A percentile compares a stretch with the other conserved stretches of the same genome.
Evolutionary conservation across 208 protist genomes (phyloP).

Genomic region (Crithidia sp.): DNA sequence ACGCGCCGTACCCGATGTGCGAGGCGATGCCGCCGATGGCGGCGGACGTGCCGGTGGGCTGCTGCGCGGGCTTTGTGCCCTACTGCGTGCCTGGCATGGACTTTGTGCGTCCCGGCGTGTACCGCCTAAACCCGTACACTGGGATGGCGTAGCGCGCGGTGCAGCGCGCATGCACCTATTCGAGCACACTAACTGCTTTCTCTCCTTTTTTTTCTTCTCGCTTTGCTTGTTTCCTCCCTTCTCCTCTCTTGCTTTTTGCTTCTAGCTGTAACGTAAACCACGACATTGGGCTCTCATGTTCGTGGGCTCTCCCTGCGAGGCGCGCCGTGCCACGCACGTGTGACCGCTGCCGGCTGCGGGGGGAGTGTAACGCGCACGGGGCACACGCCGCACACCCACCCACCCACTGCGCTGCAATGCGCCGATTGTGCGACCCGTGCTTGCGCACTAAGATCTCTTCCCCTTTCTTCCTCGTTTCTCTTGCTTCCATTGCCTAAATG

Average conservation of each 20-base stretch:
- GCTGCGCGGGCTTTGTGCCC: not conserved
- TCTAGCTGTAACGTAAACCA: not conserved
- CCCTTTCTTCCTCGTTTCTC: slow-evolving; percentile 7
- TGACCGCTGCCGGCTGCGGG: not conserved
- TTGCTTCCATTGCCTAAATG: not conserved
- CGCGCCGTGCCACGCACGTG: not conserved
- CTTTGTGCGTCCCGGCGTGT: slow-evolving; percentile 29
- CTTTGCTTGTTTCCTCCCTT: not conserved
- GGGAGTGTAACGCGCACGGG: not conserved
- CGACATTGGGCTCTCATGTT: slow-evolving; percentile 3
- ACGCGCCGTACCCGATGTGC: not conserved
- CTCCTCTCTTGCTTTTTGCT: not conserved
- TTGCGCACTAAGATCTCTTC: slow-evolving; percentile 1
- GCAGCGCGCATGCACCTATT: too few species aligned
- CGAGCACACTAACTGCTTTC: too few species aligned
- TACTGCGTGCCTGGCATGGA: slow-evolving; percentile 20
- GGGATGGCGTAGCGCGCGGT: too few species aligned
- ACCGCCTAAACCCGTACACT: slow-evolving; percentile 47
- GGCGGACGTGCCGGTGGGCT: not conserved
- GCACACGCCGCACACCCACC: not conserved
- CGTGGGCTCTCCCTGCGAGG: not conserved
- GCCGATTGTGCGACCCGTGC: not conserved
- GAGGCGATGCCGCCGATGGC: not conserved
- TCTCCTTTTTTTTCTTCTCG: not conserved
- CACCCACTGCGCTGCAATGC: not conserved